These are phyloP conservation scores for Yarrowia deformans DNA, from an alignment of 805 yeast genomes.

Conservation along the genomic window DNA sequence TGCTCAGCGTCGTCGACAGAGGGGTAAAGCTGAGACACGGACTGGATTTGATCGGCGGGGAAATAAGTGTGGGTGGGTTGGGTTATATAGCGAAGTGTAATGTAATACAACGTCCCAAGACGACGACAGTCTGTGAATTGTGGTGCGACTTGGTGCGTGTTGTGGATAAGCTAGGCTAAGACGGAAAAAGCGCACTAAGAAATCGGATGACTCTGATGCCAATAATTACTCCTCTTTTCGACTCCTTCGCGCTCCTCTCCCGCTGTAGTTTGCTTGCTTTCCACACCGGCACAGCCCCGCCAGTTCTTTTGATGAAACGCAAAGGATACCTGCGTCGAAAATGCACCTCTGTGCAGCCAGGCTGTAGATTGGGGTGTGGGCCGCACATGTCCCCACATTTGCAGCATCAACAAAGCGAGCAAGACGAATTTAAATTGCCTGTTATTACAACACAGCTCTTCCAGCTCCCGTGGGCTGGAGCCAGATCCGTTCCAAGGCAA, in stretches of 20 bases:
- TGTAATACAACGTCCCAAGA: conserved; percentile 33
- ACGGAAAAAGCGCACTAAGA: conserved; percentile 6
- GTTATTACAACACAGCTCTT: conserved; percentile 1
- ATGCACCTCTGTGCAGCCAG: conserved; percentile 23
- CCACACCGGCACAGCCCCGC: conserved; percentile 21
- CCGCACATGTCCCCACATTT: conserved; percentile 33
- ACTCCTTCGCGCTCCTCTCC: not conserved
- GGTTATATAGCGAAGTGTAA: conserved; percentile 5
- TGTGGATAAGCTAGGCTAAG: conserved; percentile 6
- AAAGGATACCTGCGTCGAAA: conserved; percentile 25
- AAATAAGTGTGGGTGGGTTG: conserved; percentile 18
- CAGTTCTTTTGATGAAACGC: not conserved
- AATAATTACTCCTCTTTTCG: conserved; percentile 7
- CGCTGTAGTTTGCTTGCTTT: not conserved
- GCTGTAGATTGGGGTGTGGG: conserved; percentile 22
- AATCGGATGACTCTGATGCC: not conserved
- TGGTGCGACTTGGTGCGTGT: conserved; percentile 1
- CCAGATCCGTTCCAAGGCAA: not conserved
- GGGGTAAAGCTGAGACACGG: conserved; percentile 35
- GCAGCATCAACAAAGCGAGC: conserved; percentile 22
- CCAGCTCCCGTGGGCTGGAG: conserved; percentile 7
- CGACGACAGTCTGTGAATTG: not conserved
- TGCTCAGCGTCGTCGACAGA: conserved; percentile 20
- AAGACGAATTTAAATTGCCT: conserved; percentile 18
- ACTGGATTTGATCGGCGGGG: conserved; percentile 37